Base-by-base conservation (phyloP, 2,329 filamentous ascomycete genomes). In the Epichloe amarillans region DNA sequence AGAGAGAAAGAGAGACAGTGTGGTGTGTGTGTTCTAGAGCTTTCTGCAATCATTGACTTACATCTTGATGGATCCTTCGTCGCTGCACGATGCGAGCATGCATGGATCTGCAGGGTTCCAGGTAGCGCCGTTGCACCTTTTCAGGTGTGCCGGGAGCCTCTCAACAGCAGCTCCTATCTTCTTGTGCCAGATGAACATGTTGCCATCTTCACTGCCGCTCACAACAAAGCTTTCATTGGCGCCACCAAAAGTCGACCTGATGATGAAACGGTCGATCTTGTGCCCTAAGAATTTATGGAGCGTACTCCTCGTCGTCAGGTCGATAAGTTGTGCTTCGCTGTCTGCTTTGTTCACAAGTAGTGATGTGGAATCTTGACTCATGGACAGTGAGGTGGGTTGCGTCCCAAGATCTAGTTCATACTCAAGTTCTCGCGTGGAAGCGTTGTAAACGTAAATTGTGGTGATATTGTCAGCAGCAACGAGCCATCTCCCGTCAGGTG, bases 191-290 rank as follows among this genome's bases (percentile, higher is more conserved):
- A 98, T 87, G 63, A 88, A 84, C 41, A 97, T 77, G 51, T 77
- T 75, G 2, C 81, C 80, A 55, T 82, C 79, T 76, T 96, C 89
- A 60, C 89, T 95, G 11, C 93, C 93, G 60, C 87, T 91, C 30
- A 94, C 75, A 10, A 97, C 84, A 65, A 96, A 96, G 63, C 84
- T 90, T 69, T 96, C 89, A 52, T 87, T 84, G 1, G 91, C 90
- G 35, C 93, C 93, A 17, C 93, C 93, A 67, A 96, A 93, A 0
- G 76, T 72, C 60, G 83, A 86, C 47, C 91, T 78, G 53, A 98
- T 94, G 50, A 96, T 77, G 62, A 74, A 95, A 2, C 84, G 72
- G 50, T 81, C 83, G 55, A 89, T 87, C 42, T 75, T 78, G 54
- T 90, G 85, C 0, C 88, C 90, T 15, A 79, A 72, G 62, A 86